These are phyloP conservation scores for Sclerotinia spermophila DNA, from an alignment of 2,329 filamentous ascomycete species.

Conservation along the genomic window DNA sequence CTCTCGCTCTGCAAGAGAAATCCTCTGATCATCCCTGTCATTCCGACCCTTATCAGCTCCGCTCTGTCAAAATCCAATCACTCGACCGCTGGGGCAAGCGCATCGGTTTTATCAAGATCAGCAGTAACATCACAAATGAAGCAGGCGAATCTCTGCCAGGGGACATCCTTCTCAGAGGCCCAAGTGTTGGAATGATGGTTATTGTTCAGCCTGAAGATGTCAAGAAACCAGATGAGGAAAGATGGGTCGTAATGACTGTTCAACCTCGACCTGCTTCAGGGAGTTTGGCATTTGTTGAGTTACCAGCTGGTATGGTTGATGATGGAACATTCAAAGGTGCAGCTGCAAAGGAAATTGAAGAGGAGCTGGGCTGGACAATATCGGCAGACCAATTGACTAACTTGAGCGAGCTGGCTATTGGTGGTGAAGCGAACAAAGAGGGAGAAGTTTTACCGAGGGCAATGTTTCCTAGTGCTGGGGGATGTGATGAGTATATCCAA, in stretches of 20 bases:
- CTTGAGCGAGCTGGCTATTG: constrained; percentile 53
- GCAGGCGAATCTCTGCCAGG: constrained; percentile 51
- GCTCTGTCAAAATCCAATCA: constrained; percentile 50
- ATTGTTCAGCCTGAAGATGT: constrained; percentile 46
- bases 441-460: constrained; percentile 42
- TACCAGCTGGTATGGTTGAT: constrained; percentile 59
- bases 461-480: constrained; percentile 56
- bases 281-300: constrained; percentile 52
- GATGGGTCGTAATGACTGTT: constrained; percentile 56
- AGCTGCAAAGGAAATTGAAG: constrained; percentile 57
- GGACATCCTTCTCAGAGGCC: constrained; percentile 54
- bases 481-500: constrained; percentile 58
- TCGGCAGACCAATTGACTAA: constrained; percentile 47
- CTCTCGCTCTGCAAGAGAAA: constrained; percentile 37
- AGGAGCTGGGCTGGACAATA: constrained; percentile 57
- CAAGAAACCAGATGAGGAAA: constrained; percentile 41
- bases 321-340: constrained; percentile 53
- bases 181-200: constrained; percentile 57
- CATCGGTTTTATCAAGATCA: constrained; percentile 57
- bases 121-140: constrained; percentile 46
- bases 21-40: constrained; percentile 45
- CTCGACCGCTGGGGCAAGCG: constrained; percentile 50
- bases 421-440: constrained; percentile 38
- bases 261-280: constrained; percentile 56
- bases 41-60: constrained; percentile 50